phyloP scores from a whole-genome alignment of 164 flowering plant genomes.

The Tinospora cordifolia region DNA sequence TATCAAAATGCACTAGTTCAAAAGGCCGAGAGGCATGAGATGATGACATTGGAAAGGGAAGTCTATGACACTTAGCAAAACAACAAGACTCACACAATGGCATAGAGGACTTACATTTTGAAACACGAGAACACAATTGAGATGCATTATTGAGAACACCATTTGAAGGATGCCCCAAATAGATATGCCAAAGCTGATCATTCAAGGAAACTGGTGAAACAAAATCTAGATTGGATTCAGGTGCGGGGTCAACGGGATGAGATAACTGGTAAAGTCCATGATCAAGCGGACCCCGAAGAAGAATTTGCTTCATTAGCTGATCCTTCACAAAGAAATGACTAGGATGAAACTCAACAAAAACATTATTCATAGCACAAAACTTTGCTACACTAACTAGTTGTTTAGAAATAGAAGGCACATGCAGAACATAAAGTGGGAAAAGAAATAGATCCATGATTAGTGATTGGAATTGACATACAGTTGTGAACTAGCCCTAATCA shows the following conservation, averaged over 20 bases:
- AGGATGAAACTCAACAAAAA: constrained; percentile 1
- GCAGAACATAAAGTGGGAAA: background rate
- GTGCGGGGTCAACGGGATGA: no score
- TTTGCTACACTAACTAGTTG: background rate
- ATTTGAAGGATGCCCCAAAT: no score
- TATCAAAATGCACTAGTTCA: background rate
- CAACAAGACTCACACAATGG: no score
- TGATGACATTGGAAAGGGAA: no score
- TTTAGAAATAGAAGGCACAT: background rate
- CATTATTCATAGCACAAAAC: background rate
- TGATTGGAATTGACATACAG: background rate
- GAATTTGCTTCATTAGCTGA: background rate
- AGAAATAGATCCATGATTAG: background rate
- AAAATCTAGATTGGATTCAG: no score
- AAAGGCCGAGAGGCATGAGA: background rate
- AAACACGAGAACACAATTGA: no score
- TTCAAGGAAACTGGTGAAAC: no score
- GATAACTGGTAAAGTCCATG: background rate
- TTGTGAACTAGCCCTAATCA: background rate
- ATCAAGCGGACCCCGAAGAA: background rate
- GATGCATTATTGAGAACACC: no score
- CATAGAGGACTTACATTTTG: no score
- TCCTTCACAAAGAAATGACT: background rate
- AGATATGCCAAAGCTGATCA: no score
- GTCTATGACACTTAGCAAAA: no score